These are phyloP conservation scores for Gaultheria prostrata DNA, from an alignment of 148 eudicot genomes.

Conservation along the genomic window DNA sequence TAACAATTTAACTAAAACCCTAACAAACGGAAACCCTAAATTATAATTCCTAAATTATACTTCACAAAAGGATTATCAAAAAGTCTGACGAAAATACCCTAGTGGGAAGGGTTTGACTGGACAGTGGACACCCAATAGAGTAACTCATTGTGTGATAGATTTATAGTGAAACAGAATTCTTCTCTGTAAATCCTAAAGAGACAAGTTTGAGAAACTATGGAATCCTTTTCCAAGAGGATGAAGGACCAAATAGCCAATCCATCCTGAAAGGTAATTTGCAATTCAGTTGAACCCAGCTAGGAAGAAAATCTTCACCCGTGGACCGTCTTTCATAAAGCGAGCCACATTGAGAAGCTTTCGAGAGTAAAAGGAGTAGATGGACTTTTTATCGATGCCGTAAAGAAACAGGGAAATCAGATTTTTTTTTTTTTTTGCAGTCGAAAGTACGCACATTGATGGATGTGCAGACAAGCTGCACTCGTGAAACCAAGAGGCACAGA, in stretches of 20 bases:
- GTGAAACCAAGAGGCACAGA: background rate
- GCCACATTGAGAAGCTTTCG: background rate
- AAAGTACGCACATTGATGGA: background rate
- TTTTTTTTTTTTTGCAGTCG: background rate
- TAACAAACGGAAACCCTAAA: too few species aligned
- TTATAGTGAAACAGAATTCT: background rate
- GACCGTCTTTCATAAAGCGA: background rate
- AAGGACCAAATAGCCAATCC: background rate
- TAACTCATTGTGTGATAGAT: background rate
- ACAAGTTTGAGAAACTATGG: background rate
- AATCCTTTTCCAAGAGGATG: background rate
- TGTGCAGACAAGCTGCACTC: background rate
- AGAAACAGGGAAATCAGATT: background rate
- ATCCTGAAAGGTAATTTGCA: background rate
- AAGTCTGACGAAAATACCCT: background rate
- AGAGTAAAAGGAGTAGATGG: conserved; percentile 4
- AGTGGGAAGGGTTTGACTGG: background rate
- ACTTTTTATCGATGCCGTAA: background rate
- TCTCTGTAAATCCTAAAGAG: background rate
- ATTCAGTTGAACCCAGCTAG: background rate
- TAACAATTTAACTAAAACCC: too few species aligned
- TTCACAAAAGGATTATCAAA: background rate
- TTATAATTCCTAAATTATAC: too few species aligned
- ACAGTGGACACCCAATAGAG: background rate
- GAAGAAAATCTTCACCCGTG: background rate